A percentile compares a stretch with the other conserved stretches of the same genome.
phyloP scores from a whole-genome alignment of 768 basidiomycete genomes.

The Mycena venus region DNA sequence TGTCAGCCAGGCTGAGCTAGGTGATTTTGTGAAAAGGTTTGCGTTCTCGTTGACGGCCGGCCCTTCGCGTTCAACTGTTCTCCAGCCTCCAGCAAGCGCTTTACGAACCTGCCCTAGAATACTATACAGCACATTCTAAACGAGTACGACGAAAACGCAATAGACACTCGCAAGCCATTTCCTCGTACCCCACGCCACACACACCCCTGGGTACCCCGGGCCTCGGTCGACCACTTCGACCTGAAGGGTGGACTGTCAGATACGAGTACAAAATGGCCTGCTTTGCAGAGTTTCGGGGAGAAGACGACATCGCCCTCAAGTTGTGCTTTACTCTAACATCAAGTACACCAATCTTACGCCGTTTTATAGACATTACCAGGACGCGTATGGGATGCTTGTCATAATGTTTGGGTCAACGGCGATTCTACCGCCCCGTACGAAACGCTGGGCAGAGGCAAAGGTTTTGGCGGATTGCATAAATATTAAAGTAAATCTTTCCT shows the following conservation, averaged over 20 bases:
- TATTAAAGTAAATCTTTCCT: constrained; percentile 73
- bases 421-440: constrained; percentile 91
- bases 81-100: constrained; percentile 88
- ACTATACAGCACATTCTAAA: constrained; percentile 94
- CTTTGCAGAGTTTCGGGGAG: constrained; percentile 95
- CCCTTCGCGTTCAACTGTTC: constrained; percentile 17
- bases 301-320: constrained; percentile 94
- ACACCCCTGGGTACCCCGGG: constrained; percentile 57
- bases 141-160: constrained; percentile 92
- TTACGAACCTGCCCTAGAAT: constrained; percentile 91
- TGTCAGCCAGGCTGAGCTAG: constrained; percentile 86
- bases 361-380: constrained; percentile 87
- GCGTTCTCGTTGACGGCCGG: background rate
- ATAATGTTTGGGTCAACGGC: constrained; percentile 93
- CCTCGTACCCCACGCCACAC: constrained; percentile 66
- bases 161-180: constrained; percentile 73
- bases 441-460: constrained; percentile 98
- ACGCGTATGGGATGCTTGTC: constrained; percentile 86
- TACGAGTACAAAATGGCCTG: constrained; percentile 99
- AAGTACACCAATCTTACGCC: constrained; percentile 23
- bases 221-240: constrained; percentile 73
- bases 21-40: constrained; percentile 90
- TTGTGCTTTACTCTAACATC: constrained; percentile 52
- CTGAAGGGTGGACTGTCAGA: constrained; percentile 94
- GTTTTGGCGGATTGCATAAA: constrained; percentile 95